These are phyloP conservation scores for Funneliformis geosporum DNA, from an alignment of 192 early-diverging fungal genomes.

Conservation along the genomic window DNA sequence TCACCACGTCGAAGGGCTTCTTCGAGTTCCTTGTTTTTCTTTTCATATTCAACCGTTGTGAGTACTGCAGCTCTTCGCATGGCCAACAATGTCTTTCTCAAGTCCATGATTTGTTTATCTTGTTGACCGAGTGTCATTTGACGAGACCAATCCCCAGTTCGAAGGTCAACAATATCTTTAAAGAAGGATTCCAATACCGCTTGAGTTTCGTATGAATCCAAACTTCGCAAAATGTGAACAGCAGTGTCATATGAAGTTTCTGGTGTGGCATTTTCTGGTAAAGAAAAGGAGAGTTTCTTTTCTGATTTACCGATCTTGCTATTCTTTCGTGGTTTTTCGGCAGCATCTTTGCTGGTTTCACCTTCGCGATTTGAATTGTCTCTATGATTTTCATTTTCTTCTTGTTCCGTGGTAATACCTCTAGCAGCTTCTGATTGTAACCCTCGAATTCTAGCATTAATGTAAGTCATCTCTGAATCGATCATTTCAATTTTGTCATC, in stretches of 20 bases:
- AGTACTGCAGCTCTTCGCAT: slow-evolving; percentile 62
- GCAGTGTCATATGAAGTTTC: slow-evolving; percentile 54
- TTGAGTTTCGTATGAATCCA: slow-evolving; percentile 51
- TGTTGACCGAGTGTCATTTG: slow-evolving; percentile 48
- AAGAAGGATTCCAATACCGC: slow-evolving; percentile 57
- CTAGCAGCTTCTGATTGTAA: slow-evolving; percentile 54
- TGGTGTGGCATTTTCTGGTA: slow-evolving; percentile 44
- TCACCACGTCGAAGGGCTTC: slow-evolving; percentile 34
- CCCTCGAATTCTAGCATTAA: slow-evolving; percentile 54
- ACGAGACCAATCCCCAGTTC: slow-evolving; percentile 47
- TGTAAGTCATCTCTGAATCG: slow-evolving; percentile 58
- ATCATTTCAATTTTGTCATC: slow-evolving; percentile 61
- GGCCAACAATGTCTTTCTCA: slow-evolving; percentile 55
- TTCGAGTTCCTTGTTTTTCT: slow-evolving; percentile 45
- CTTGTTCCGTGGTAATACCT: not conserved
- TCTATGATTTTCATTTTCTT: not conserved
- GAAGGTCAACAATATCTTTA: slow-evolving; percentile 56
- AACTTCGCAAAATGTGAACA: slow-evolving; percentile 49
- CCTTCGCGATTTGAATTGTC: slow-evolving; percentile 35
- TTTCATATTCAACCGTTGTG: slow-evolving; percentile 50
- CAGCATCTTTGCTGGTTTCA: slow-evolving; percentile 36
- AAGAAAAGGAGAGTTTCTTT: slow-evolving; percentile 42
- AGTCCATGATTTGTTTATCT: slow-evolving; percentile 54
- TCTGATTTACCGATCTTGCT: slow-evolving; percentile 38
- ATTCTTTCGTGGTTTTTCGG: slow-evolving; percentile 23